These are phyloP conservation scores for Calonectria montana DNA, from an alignment of 2,329 filamentous ascomycete species.

Conservation along the genomic window DNA sequence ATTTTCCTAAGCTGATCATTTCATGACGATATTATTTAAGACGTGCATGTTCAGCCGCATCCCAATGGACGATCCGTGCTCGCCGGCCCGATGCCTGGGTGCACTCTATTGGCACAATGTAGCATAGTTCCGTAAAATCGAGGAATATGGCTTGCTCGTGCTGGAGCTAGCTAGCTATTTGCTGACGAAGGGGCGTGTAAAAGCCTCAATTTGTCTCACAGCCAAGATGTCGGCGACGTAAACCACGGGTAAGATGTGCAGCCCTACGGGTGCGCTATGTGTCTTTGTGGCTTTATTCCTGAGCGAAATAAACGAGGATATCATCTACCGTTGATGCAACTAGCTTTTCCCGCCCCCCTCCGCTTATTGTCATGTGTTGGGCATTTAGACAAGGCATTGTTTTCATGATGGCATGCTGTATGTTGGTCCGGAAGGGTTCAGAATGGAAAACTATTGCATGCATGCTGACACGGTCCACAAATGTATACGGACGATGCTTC, in stretches of 20 bases:
- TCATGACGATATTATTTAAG: neutral
- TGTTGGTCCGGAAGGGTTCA: neutral
- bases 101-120: neutral
- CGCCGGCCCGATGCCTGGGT: neutral
- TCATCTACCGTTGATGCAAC: neutral
- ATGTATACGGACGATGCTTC: neutral
- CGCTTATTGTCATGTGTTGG: neutral
- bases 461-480: neutral
- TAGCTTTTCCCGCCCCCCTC: neutral
- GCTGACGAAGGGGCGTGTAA: neutral
- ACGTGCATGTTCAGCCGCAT: neutral
- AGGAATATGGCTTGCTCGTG: neutral
- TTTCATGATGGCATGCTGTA: neutral
- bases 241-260: neutral
- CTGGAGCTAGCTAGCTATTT: neutral
- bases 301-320: neutral
- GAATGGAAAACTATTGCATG: neutral
- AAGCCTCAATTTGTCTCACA: neutral
- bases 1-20: neutral
- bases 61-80: neutral
- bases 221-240: neutral
- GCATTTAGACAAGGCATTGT: neutral
- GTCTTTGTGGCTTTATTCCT: neutral
- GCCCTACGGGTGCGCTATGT: neutral
- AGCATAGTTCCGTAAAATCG: neutral